Base-by-base conservation (phyloP, 2,329 filamentous ascomycete species). In the Aplosporella prunicola region DNA sequence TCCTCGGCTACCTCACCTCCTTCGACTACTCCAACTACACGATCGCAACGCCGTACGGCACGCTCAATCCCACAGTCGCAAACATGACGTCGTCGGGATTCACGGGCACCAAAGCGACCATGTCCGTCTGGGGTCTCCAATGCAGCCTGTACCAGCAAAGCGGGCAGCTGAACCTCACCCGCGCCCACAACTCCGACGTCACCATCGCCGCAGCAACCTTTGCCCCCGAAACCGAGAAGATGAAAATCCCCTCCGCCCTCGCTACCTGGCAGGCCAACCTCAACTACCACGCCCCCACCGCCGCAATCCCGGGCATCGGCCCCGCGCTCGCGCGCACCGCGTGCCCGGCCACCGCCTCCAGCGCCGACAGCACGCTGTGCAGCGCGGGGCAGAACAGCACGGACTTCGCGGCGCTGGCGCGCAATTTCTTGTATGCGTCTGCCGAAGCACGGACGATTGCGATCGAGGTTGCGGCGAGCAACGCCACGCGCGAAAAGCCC, bases 201-300 rank as follows among this genome's bases (percentile, higher is more conserved):
- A 35, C 24, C 17, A 35, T 35, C 10, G 8, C 33, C 25, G 11
- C 11, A 5, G 10, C 23, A 13, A 5, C 15, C 24, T 34, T 34
- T 23, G 5, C n/a, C 20, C n/a, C n/a, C n/a, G 20, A 17, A n/a
- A 15, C 5, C 20, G n/a, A 15, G 10, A 22, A 5, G 14, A 17
- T 9, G 11, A 17, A 14, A 11, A 16, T 27, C 5, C 24, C 23
- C 1, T 35, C 33, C 10, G 16, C 24, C 25, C 10, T 35, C 9
- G 33, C 33, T 17, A 27, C 15, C n/a, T 35, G 33, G 33, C 24
- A 35, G 11, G 14, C 24, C 5, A 35, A 35, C 23, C 33, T 35
- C 6, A 28, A 35, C 33, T 35, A 28, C 16, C 33, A 15, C 24
- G 24, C 33, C 3, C 33, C 24, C 10, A 17, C 16, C 6, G n/a